Evolutionary conservation across 208 protist genomes (phyloP).

Genomic region (Jaenimonas drosophilae): DNA sequence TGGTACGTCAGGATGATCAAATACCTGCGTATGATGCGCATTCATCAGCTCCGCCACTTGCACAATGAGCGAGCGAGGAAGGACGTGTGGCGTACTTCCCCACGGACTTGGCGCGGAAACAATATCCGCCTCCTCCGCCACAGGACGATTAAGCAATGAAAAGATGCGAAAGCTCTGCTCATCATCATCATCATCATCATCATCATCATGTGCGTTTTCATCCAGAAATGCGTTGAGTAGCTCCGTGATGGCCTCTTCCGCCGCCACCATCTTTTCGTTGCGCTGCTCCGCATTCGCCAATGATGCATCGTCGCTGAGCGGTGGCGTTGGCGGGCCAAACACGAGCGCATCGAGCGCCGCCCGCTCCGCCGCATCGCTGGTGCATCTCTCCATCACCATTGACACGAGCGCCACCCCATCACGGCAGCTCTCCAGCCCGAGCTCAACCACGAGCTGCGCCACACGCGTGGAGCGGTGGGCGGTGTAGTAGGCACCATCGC

Average conservation of each 20-base stretch:
- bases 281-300: background rate
- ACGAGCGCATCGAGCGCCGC: constrained; percentile 57
- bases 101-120: too few relatives aligned
- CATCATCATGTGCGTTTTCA: constrained; percentile 1
- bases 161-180: constrained; percentile 49
- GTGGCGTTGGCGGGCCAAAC: constrained; percentile 17
- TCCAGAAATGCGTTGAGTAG: too few relatives aligned
- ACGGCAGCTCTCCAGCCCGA: constrained; percentile 59
- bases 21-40: too few relatives aligned
- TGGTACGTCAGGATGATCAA: too few relatives aligned
- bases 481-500: background rate
- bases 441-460: constrained; percentile 56
- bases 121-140: background rate
- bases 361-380: constrained; percentile 45
- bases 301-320: background rate
- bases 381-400: constrained; percentile 54
- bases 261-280: background rate
- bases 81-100: too few relatives aligned
- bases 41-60: too few relatives aligned
- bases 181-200: too few relatives aligned
- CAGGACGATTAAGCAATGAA: constrained; percentile 29
- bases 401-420: constrained; percentile 50
- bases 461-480: constrained; percentile 10
- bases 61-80: too few relatives aligned
- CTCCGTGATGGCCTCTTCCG: too few relatives aligned